These are phyloP conservation scores for Sclerotinia sclerotiorum DNA, from an alignment of 2,329 filamentous ascomycete genomes.

Conservation along the genomic window DNA sequence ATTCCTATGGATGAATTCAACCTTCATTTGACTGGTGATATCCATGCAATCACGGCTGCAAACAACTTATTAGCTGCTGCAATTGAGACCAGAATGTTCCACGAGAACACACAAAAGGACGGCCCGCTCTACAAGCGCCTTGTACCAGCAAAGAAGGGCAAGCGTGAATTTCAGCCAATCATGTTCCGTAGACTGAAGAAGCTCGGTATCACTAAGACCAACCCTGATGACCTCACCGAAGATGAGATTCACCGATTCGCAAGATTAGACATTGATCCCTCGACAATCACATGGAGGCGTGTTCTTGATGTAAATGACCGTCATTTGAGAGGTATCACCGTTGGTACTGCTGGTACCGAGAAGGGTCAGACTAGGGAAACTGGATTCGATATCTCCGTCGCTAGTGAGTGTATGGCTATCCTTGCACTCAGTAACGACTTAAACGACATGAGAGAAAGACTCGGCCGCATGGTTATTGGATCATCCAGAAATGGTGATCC, in stretches of 20 bases:
- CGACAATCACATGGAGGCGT: conserved; percentile 95
- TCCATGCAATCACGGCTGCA: conserved; percentile 93
- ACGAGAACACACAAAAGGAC: conserved; percentile 94
- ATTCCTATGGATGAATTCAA: conserved; percentile 99
- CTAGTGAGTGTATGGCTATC: conserved; percentile 97
- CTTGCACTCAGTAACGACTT: conserved; percentile 88
- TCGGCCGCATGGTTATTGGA: conserved; percentile 94
- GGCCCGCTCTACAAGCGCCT: conserved; percentile 82
- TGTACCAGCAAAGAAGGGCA: conserved; percentile 86
- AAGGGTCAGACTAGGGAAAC: conserved; percentile 86
- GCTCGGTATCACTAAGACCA: conserved; percentile 91
- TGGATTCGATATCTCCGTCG: conserved; percentile 96
- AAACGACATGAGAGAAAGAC: conserved; percentile 84
- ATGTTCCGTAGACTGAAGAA: conserved; percentile 95
- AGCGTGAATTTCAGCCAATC: conserved; percentile 79
- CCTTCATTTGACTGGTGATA: conserved; percentile 94
- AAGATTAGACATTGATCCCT: conserved; percentile 92
- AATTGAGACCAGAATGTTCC: conserved; percentile 97
- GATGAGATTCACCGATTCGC: conserved; percentile 88
- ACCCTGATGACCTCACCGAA: conserved; percentile 84
- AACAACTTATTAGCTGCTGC: conserved; percentile 97
- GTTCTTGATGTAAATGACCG: conserved; percentile 97
- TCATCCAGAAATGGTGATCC: conserved; percentile 83
- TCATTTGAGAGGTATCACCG: conserved; percentile 83
- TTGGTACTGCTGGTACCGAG: conserved; percentile 86